phyloP scores from a whole-genome alignment of 148 eudicot genomes.

The Linanthus parryae region DNA sequence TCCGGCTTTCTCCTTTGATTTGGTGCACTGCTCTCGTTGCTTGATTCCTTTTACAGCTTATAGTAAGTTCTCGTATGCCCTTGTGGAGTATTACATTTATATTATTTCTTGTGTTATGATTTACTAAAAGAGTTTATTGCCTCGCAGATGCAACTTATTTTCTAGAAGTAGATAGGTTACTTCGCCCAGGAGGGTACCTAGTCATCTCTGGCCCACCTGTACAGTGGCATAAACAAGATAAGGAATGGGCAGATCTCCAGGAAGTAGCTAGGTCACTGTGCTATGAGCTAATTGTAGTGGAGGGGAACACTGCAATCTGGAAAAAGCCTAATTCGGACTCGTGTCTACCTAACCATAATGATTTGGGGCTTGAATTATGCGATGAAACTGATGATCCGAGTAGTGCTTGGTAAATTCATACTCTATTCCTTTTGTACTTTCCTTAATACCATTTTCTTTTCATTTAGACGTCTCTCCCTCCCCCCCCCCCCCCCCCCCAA shows the following conservation, averaged over 20 bases:
- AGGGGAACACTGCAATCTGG: slow-evolving; percentile 93
- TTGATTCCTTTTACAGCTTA: slow-evolving; percentile 95
- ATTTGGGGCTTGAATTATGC: slow-evolving; percentile 70
- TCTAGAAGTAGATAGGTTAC: slow-evolving; percentile 89
- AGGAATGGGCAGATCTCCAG: slow-evolving; percentile 99
- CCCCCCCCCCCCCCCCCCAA: no score
- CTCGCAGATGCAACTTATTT: slow-evolving; percentile 94
- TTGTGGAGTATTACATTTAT: not conserved
- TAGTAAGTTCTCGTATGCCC: slow-evolving; percentile 48
- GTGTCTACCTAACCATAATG: slow-evolving; percentile 80
- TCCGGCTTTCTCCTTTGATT: slow-evolving; percentile 94
- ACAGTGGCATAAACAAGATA: slow-evolving; percentile 90
- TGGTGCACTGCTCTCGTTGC: slow-evolving; percentile 98
- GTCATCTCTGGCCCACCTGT: slow-evolving; percentile 99
- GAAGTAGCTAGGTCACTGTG: slow-evolving; percentile 92
- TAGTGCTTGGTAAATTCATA: slow-evolving; percentile 64
- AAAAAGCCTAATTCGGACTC: slow-evolving; percentile 76
- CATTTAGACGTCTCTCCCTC: no score
- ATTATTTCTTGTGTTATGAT: not conserved
- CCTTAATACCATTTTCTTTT: not conserved
- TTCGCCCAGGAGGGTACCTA: slow-evolving; percentile 90
- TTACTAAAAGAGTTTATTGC: slow-evolving; percentile 7
- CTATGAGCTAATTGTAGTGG: slow-evolving; percentile 88
- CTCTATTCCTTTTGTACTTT: slow-evolving; percentile 1
- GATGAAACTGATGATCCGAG: slow-evolving; percentile 78